These are phyloP conservation scores for Pseudogymnoascus sp. DNA, from an alignment of 2,329 filamentous ascomycete species.

Conservation along the genomic window DNA sequence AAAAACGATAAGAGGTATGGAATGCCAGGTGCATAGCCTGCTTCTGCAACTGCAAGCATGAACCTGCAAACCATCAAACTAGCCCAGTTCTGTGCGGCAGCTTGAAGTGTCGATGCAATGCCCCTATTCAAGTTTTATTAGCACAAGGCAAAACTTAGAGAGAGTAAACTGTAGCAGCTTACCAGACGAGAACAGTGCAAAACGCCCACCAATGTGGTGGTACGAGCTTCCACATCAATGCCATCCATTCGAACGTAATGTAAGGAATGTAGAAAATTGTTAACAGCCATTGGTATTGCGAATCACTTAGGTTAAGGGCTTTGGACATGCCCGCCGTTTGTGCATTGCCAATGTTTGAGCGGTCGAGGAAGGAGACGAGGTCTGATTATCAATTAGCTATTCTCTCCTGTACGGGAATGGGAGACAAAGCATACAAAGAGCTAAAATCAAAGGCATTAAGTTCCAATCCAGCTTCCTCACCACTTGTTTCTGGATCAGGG, in stretches of 20 bases:
- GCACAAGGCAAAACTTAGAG: conserved; percentile 10
- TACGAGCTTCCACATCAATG: conserved; percentile 21
- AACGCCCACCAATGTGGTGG: conserved; percentile 25
- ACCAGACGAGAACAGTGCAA: conserved; percentile 33
- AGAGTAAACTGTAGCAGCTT: conserved; percentile 26
- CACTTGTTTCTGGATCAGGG: too few species aligned
- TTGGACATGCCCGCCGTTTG: conserved; percentile 15
- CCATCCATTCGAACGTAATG: conserved; percentile 15
- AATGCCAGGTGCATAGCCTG: conserved; percentile 24
- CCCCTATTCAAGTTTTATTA: conserved; percentile 12
- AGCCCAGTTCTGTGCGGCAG: conserved; percentile 12
- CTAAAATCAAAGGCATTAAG: too few species aligned
- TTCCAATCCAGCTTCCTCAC: too few species aligned
- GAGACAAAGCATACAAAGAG: too few species aligned
- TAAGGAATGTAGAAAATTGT: conserved; percentile 17
- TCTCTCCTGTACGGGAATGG: too few species aligned
- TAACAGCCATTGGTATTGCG: conserved; percentile 15
- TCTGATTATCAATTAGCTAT: neutral
- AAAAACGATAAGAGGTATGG: conserved; percentile 30
- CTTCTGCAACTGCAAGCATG: conserved; percentile 27
- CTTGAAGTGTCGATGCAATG: conserved; percentile 43
- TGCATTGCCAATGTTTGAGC: conserved; percentile 21
- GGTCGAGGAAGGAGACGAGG: conserved; percentile 16
- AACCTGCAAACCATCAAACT: conserved; percentile 14
- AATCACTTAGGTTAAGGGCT: conserved; percentile 11